phyloP scores from a whole-genome alignment of 257 asterid species.

The Przewalskia tangutica region DNA sequence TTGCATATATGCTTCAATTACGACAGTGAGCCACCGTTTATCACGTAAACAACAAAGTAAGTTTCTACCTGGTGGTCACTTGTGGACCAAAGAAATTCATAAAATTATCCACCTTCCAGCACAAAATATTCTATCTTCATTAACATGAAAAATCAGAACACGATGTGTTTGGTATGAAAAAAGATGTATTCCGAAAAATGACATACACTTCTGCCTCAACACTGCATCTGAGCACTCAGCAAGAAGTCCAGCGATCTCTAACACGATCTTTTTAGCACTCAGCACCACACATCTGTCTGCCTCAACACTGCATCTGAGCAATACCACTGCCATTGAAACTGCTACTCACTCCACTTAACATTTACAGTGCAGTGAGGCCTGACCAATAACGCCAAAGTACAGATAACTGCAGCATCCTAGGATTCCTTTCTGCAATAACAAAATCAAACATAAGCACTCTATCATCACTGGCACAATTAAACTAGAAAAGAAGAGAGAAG shows the following conservation, averaged over 20 bases:
- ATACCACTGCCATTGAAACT: background rate
- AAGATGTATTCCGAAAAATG: background rate
- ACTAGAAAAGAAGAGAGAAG: background rate
- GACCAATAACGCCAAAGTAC: background rate
- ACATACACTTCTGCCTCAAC: background rate
- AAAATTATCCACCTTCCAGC: background rate
- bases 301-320: background rate
- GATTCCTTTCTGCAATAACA: background rate
- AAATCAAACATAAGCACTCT: background rate
- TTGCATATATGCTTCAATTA: background rate
- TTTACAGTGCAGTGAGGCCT: background rate
- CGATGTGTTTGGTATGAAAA: background rate
- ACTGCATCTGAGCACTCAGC: background rate
- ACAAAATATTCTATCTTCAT: background rate
- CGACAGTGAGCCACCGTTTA: background rate
- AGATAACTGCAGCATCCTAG: background rate
- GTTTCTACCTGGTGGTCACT: background rate
- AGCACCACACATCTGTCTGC: background rate
- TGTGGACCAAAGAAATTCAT: background rate
- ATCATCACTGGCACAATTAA: background rate
- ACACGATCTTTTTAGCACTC: no score
- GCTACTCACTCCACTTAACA: background rate
- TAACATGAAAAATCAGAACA: background rate
- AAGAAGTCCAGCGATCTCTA: no score
- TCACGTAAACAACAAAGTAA: background rate